Conservation (phyloP, 169 alveolate species). For the Babesia microti region DNA sequence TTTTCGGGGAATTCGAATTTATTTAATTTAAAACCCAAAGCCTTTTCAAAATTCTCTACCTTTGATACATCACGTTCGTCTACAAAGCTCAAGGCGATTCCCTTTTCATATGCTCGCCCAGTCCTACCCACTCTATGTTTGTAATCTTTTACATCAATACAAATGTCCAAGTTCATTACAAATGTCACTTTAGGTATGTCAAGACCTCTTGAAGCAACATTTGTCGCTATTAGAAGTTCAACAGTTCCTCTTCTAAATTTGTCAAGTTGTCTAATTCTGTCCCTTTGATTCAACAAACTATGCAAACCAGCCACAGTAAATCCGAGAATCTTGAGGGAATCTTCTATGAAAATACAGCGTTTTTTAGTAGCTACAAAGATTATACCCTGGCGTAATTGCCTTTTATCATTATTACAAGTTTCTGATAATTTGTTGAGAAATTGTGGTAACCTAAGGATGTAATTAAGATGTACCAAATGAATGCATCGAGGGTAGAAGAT, state of each 20-base stretch:
- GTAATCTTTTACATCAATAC: conserved; percentile 79
- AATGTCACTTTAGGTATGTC: conserved; percentile 90
- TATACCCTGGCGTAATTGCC: conserved; percentile 63
- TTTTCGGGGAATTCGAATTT: conserved; percentile 69
- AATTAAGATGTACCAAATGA: conserved; percentile 28
- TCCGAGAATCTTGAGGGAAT: conserved; percentile 79
- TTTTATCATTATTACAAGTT: not conserved
- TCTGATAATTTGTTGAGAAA: not conserved
- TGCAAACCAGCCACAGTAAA: conserved; percentile 86
- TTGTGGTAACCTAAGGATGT: too few species aligned
- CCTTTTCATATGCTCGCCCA: conserved; percentile 93
- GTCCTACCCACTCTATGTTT: conserved; percentile 96
- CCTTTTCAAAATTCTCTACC: conserved; percentile 60
- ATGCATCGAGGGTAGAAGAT: conserved; percentile 38
- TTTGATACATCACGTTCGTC: conserved; percentile 78
- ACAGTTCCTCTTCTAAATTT: conserved; percentile 84
- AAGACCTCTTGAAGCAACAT: conserved; percentile 94
- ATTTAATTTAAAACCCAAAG: conserved; percentile 45
- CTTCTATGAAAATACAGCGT: conserved; percentile 75
- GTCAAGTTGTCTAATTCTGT: conserved; percentile 83
- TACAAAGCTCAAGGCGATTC: conserved; percentile 80
- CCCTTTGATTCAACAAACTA: conserved; percentile 86
- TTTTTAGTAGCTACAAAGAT: conserved; percentile 87
- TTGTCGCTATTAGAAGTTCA: conserved; percentile 85
- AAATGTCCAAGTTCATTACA: conserved; percentile 90